Evolutionary conservation across 164 flowering plant genomes (phyloP), one percentile per base, ranked within the genome.

Genomic region (Sextonia rubra): DNA sequence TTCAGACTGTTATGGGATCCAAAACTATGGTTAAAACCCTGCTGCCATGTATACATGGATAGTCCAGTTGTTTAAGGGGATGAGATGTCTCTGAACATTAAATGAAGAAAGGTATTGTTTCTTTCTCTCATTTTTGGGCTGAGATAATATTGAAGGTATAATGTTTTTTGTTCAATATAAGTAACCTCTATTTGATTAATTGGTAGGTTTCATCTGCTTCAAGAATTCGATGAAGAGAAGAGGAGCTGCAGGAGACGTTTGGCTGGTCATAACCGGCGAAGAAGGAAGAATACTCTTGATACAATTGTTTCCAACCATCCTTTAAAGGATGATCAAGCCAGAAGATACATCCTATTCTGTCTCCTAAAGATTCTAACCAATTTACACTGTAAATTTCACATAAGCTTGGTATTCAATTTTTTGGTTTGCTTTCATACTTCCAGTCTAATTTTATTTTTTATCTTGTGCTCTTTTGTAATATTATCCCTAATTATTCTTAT

Each of bases 201-300:
- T 74, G 66, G 37, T 77, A 86, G 91, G 82, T 87, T 87, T 77
- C 91, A 87, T 73, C 75, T 77, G 17, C 89, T 87, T 77, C 86
- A 79, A 79, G 89, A 86, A 75, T 87, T 87, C 78, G 89, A 86
- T 70, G 87, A 87, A 68, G 87, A 84, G 64, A 86, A 87, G 78
- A 82, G 86, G 77, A 86, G 89, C 74, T 86, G 89, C 44, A 82
- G 87, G 17, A 79, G 86, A 26, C 89, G 87, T 48, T 78, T 87
- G 74, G 89, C 89, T 29, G 89, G 89, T 66, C 91, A 86, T 71
- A 86, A 86, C 70, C 81, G 77, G 70, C 73, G 91, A 69, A 86
- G 89, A 77, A 84, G 91, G 78, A 87, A 86, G 75, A 81, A 83
- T 22, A 79, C 86, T 75, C 83, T 82, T 4, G 83, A 83, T 30